Evolutionary conservation across 2,329 filamentous ascomycete genomes (phyloP), one percentile per base, ranked within the genome.

Genomic region (Dactylellina sp.): DNA sequence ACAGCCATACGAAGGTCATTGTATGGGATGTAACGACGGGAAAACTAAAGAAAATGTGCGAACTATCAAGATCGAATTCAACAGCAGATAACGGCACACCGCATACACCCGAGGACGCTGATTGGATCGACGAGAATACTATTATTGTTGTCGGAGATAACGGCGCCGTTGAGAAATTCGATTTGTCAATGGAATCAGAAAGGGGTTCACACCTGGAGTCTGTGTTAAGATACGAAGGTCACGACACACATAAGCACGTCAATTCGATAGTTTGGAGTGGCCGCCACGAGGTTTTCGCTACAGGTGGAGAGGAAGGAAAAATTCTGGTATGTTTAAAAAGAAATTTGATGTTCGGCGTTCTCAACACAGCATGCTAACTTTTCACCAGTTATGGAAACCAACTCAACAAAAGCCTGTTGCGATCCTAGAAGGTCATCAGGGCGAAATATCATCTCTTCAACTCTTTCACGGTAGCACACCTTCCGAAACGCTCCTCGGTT

Each of bases 71-170:
- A 44, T 20, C 24, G n/a, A 65, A 61, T 25, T n/a, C 47, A 2
- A 25, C 37, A 9, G 47, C 22, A 3, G 70, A 74, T 6, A 57
- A 25, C n/a, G 56, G 44, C 35, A 55, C 60, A 18, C 50, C 50
- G 5, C 50, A 55, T 44, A 57, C 53, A 7, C 56, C 70, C 11
- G 55, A 53, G 7, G 71, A 75, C 32, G 71, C 71, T 9, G 71
- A 70, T 20, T 75, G 71, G 71, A 55, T 75, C 14, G 62, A 75
- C n/a, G 71, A 75, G 2, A 55, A 56, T 52, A 75, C 62, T 2
- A 63, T 75, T 20, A 28, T 75, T 18, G 57, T 68, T 24, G 71
- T 64, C 2, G 71, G 71, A 7, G 64, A 68, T n/a, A 75, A 70
- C 16, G 71, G 71, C 12, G 52, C 63, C 7, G 71, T 75, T 14